phyloP scores from a whole-genome alignment of 169 alveolate species.

The Plasmodium vivax region DNA sequence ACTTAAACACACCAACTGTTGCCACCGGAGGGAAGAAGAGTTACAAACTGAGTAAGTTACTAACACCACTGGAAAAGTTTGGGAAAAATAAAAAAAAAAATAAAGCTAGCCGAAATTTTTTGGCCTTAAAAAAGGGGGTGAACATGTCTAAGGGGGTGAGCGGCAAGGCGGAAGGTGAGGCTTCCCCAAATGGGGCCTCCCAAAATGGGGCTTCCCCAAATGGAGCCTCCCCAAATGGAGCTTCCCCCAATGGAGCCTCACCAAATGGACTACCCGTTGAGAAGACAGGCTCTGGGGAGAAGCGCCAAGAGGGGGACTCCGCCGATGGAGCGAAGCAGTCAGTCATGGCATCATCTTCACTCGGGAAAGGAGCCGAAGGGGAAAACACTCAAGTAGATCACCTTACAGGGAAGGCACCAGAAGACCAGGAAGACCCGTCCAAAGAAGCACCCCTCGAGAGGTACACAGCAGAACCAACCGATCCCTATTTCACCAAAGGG shows the following conservation, averaged over 20 bases:
- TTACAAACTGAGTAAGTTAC: conserved; percentile 20
- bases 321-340: neutral
- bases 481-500: conserved; percentile 34
- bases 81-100: conserved; percentile 52
- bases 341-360: neutral
- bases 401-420: neutral
- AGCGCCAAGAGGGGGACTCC: neutral
- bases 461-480: neutral
- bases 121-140: conserved; percentile 3
- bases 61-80: conserved; percentile 37
- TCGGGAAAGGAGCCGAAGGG: neutral
- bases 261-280: neutral
- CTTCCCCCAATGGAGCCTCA: neutral
- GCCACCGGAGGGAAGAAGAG: conserved; percentile 8
- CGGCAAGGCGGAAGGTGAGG: neutral
- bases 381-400: neutral
- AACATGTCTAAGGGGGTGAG: neutral
- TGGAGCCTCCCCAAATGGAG: neutral
- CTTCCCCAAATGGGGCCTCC: neutral
- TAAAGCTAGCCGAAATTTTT: conserved; percentile 13
- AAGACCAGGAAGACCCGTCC: neutral
- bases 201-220: neutral
- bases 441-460: neutral
- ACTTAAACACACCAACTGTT: neutral
- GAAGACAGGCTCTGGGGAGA: neutral